These are phyloP conservation scores for Aspergillus aculeatus DNA, from an alignment of 2,329 filamentous ascomycete species.

Conservation along the genomic window DNA sequence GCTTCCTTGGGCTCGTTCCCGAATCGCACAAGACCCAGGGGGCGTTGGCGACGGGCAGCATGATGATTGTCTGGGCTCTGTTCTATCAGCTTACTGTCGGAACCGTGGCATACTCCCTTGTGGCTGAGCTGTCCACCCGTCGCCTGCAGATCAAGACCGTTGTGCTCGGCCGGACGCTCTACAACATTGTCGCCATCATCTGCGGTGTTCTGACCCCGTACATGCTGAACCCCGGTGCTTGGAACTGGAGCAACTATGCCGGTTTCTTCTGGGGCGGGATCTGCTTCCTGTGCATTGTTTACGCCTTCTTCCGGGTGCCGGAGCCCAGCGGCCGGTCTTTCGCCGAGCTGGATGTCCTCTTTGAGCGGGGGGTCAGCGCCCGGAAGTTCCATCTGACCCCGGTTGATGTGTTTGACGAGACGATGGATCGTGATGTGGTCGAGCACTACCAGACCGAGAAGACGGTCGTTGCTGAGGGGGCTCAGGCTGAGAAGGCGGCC, in stretches of 20 bases:
- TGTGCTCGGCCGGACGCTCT: constrained; percentile 76
- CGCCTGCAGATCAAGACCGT: constrained; percentile 89
- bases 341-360: constrained; percentile 81
- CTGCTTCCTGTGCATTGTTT: constrained; percentile 77
- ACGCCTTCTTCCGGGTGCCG: constrained; percentile 77
- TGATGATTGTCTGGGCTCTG: constrained; percentile 81
- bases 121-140: constrained; percentile 78
- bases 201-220: constrained; percentile 82
- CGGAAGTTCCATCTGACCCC: constrained; percentile 66
- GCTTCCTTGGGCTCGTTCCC: constrained; percentile 76
- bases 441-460: constrained; percentile 41
- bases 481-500: constrained; percentile 52
- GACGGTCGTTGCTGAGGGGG: constrained; percentile 53
- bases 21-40: constrained; percentile 57
- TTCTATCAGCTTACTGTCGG: constrained; percentile 85
- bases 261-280: constrained; percentile 87
- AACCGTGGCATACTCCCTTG: constrained; percentile 85
- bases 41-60: constrained; percentile 75
- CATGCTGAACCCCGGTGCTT: constrained; percentile 84
- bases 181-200: constrained; percentile 79
- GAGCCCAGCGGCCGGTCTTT: constrained; percentile 79
- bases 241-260: constrained; percentile 84
- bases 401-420: constrained; percentile 56
- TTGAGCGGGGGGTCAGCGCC: constrained; percentile 69
- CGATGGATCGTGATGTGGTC: constrained; percentile 28